A percentile compares a stretch with the other conserved stretches of the same genome.
phyloP scores from a whole-genome alignment of 2,329 filamentous ascomycete species.

The Apiospora arundinis region DNA sequence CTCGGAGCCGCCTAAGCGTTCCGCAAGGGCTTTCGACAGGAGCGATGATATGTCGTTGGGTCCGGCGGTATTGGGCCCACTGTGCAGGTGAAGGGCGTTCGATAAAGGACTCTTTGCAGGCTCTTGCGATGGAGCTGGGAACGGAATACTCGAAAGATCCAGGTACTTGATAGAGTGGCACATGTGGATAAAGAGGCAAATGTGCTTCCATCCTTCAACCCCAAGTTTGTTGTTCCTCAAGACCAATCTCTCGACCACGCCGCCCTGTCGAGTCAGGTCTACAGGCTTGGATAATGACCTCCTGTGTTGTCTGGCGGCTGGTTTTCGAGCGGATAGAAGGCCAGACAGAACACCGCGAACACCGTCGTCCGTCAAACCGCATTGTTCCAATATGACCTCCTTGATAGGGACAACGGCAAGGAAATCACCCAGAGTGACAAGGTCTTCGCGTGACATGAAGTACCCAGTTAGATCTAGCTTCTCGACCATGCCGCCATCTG shows the following conservation, averaged over 20 bases:
- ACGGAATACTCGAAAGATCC: conserved; percentile 84
- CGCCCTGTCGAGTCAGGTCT: conserved; percentile 59
- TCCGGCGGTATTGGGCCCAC: conserved; percentile 39
- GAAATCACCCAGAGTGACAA: conserved; percentile 90
- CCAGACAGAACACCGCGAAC: conserved; percentile 86
- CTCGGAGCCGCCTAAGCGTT: conserved; percentile 75
- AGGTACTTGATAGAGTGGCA: conserved; percentile 85
- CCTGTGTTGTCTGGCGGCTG: conserved; percentile 61
- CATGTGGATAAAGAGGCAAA: conserved; percentile 89
- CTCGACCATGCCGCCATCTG: conserved; percentile 79
- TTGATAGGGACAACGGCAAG: conserved; percentile 90
- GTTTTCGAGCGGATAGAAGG: conserved; percentile 77
- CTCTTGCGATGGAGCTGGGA: conserved; percentile 58
- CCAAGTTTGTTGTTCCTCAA: conserved; percentile 94
- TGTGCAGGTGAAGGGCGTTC: conserved; percentile 33
- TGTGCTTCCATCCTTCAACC: conserved; percentile 87
- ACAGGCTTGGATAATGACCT: conserved; percentile 47
- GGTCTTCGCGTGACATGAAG: conserved; percentile 80
- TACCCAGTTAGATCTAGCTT: conserved; percentile 87
- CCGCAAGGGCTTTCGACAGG: conserved; percentile 76
- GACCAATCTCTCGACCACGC: conserved; percentile 84
- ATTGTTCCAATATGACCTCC: conserved; percentile 85
- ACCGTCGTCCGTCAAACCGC: conserved; percentile 85
- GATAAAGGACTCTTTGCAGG: conserved; percentile 32
- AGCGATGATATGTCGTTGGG: conserved; percentile 65